Evolutionary conservation across 1,139 yeast genomes (phyloP).

Genomic region (Tardiomyces digboiensis): DNA sequence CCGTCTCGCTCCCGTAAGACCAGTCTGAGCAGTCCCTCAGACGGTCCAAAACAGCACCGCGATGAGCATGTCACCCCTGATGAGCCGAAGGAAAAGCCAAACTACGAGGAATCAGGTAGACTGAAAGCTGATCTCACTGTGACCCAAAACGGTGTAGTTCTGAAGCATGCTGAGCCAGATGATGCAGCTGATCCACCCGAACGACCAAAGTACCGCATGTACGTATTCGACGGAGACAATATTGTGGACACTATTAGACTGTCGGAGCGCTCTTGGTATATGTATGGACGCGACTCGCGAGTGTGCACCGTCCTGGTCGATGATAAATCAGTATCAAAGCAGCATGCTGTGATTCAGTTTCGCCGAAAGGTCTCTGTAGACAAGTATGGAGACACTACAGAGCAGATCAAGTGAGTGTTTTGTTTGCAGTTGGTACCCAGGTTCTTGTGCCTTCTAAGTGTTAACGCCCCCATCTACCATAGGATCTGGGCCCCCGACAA

Average conservation of each 20-base stretch:
- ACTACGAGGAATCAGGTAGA: constrained; percentile 37
- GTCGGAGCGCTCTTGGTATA: constrained; percentile 24
- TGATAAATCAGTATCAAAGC: constrained; percentile 27
- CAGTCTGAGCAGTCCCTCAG: no score
- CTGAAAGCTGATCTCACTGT: constrained; percentile 36
- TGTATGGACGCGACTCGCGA: constrained; percentile 39
- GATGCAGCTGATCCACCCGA: constrained; percentile 30
- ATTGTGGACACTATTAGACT: constrained; percentile 24
- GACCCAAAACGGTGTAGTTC: constrained; percentile 29
- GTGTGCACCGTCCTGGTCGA: constrained; percentile 10
- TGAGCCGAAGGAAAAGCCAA: constrained; percentile 24
- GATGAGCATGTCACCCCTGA: neutral
- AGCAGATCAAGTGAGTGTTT: constrained; percentile 10
- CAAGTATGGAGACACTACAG: constrained; percentile 13
- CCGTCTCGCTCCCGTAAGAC: no score
- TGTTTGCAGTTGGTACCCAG: no score
- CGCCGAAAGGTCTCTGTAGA: constrained; percentile 18
- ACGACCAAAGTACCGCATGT: constrained; percentile 13
- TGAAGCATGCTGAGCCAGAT: constrained; percentile 37
- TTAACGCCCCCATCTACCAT: no score
- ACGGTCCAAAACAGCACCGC: no score
- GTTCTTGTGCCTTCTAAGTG: no score
- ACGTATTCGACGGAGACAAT: constrained; percentile 21
- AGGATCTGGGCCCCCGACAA: no score
- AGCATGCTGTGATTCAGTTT: constrained; percentile 51